These are phyloP conservation scores for Penicillium simplicissimum DNA, from an alignment of 495 filamentous ascomycete genomes.

Conservation along the genomic window DNA sequence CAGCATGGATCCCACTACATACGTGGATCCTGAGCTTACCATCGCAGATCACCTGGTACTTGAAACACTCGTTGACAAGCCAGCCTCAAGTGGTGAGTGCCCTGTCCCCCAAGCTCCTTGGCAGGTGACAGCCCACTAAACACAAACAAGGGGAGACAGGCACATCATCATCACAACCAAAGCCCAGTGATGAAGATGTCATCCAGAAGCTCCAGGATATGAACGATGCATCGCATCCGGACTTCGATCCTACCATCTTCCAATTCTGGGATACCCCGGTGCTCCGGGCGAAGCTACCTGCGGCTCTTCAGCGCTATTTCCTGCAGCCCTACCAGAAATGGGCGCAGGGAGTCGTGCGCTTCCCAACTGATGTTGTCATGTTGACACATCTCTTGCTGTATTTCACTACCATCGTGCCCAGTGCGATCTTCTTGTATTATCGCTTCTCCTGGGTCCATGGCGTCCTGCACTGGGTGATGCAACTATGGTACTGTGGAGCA, in stretches of 20 bases:
- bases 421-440: slow-evolving; percentile 62
- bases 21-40: slow-evolving; percentile 50
- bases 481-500: slow-evolving; percentile 62
- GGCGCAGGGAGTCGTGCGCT: slow-evolving; percentile 56
- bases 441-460: slow-evolving; percentile 67
- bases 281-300: slow-evolving; percentile 35
- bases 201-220: slow-evolving; percentile 48
- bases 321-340: slow-evolving; percentile 57
- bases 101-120: slow-evolving; percentile 9
- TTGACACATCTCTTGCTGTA: slow-evolving; percentile 75
- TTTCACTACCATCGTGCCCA: slow-evolving; percentile 65
- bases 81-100: slow-evolving; percentile 20
- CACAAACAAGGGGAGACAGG: slow-evolving; percentile 20
- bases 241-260: slow-evolving; percentile 58
- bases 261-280: slow-evolving; percentile 50
- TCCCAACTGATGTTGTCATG: slow-evolving; percentile 71
- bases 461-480: slow-evolving; percentile 60
- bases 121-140: slow-evolving; percentile 17
- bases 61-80: slow-evolving; percentile 43
- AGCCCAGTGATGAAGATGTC: slow-evolving; percentile 23
- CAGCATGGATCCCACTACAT: slow-evolving; percentile 39
- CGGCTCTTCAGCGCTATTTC: slow-evolving; percentile 44
- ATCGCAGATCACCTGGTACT: slow-evolving; percentile 51
- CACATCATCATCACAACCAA: slow-evolving; percentile 20
- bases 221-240: slow-evolving; percentile 49